Conservation (phyloP, 768 basidiomycete genomes). For the Butyriboletus loyo region DNA sequence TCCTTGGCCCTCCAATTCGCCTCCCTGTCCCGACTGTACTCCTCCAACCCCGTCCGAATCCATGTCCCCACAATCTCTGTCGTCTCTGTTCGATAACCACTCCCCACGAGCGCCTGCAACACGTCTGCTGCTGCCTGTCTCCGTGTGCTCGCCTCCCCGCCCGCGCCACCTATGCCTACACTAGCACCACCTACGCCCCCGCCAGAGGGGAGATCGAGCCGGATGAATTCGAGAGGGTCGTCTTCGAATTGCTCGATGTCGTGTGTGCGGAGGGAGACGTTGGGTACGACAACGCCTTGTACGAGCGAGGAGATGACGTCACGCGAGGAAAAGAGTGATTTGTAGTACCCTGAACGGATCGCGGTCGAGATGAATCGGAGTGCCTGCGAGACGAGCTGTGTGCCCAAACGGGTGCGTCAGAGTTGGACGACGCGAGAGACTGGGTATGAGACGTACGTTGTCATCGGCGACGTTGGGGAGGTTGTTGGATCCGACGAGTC, state of each 20-base stretch:
- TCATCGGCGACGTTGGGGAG: constrained; percentile 73
- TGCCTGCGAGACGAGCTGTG: constrained; percentile 83
- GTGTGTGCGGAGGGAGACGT: constrained; percentile 81
- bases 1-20: constrained; percentile 90
- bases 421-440: neutral
- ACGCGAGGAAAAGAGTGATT: constrained; percentile 72
- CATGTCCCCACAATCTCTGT: constrained; percentile 86
- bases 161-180: constrained; percentile 32
- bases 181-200: constrained; percentile 36
- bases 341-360: constrained; percentile 85
- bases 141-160: constrained; percentile 76
- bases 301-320: constrained; percentile 81
- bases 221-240: constrained; percentile 92
- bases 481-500: constrained; percentile 66
- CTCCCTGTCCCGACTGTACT: constrained; percentile 60
- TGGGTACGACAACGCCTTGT: constrained; percentile 91
- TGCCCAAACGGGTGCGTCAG: neutral
- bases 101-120: constrained; percentile 82
- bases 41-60: constrained; percentile 69
- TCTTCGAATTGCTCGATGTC: constrained; percentile 97
- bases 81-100: constrained; percentile 79
- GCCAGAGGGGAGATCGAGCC: constrained; percentile 70
- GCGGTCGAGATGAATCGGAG: constrained; percentile 89
- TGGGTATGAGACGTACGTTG: constrained; percentile 45
- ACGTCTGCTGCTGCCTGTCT: constrained; percentile 94